phyloP scores from a whole-genome alignment of 768 basidiomycete species.

The Agaricus blazei region DNA sequence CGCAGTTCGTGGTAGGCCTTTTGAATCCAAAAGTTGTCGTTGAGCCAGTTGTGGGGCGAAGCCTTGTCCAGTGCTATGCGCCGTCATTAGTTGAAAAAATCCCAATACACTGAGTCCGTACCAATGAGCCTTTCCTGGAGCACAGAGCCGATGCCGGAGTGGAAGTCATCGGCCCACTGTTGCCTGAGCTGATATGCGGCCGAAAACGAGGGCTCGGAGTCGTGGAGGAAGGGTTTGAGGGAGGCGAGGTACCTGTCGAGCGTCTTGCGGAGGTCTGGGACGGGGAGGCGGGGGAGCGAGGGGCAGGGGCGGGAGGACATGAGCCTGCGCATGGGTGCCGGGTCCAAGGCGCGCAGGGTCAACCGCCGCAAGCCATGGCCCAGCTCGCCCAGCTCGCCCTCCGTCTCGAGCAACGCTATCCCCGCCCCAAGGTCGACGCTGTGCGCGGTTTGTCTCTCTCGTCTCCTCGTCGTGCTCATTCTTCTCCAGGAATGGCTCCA shows the following conservation, averaged over 20 bases:
- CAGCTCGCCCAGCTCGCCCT: background rate
- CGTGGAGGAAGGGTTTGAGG: slow-evolving; percentile 71
- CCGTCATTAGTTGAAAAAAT: slow-evolving; percentile 16
- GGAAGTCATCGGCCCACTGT: slow-evolving; percentile 67
- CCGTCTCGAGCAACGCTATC: background rate
- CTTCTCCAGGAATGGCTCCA: slow-evolving; percentile 67
- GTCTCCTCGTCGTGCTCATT: background rate
- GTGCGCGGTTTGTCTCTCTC: background rate
- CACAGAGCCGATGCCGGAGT: slow-evolving; percentile 56
- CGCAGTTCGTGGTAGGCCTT: slow-evolving; percentile 89
- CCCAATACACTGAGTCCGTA: slow-evolving; percentile 25
- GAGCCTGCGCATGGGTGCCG: background rate
- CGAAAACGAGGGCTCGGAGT: slow-evolving; percentile 60
- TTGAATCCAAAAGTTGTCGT: slow-evolving; percentile 89
- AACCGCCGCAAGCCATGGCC: background rate
- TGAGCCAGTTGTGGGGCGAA: slow-evolving; percentile 90
- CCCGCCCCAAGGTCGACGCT: slow-evolving; percentile 4
- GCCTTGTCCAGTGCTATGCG: slow-evolving; percentile 66
- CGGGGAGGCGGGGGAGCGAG: slow-evolving; percentile 67
- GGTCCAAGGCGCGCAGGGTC: background rate
- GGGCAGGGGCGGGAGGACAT: slow-evolving; percentile 6
- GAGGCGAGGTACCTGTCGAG: slow-evolving; percentile 76
- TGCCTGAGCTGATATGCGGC: slow-evolving; percentile 48
- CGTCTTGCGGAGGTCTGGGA: slow-evolving; percentile 73
- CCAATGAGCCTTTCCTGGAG: slow-evolving; percentile 75